phyloP scores from a whole-genome alignment of 2,329 filamentous ascomycete genomes.

The Diaporthe sp. region DNA sequence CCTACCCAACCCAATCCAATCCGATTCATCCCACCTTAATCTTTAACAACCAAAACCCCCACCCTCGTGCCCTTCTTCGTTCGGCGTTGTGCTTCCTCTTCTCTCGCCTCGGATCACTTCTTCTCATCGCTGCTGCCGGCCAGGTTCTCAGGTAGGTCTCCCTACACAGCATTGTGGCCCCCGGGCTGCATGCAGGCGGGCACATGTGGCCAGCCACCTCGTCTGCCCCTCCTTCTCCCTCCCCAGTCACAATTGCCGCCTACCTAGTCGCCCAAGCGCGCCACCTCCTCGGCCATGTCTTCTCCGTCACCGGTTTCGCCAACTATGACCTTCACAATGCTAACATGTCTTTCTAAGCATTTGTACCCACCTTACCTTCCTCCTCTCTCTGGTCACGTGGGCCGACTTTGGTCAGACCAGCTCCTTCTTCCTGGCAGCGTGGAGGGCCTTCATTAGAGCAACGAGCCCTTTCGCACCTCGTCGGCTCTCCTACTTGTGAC shows the following conservation, averaged over 20 bases:
- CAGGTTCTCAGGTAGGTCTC: background rate
- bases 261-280: background rate
- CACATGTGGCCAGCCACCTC: background rate
- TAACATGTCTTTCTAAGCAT: slow-evolving; percentile 5
- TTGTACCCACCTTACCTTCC: background rate
- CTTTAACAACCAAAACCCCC: background rate
- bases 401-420: background rate
- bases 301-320: background rate
- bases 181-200: no score
- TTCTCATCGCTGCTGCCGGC: background rate
- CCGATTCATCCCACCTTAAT: background rate
- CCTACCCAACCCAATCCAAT: background rate
- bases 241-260: background rate
- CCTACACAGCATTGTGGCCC: background rate
- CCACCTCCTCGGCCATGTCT: background rate
- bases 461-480: background rate
- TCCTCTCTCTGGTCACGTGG: background rate
- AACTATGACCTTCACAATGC: slow-evolving; percentile 6
- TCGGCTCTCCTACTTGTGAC: slow-evolving; percentile 2
- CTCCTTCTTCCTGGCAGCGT: background rate
- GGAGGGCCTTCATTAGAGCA: slow-evolving; percentile 8
- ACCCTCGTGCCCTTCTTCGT: background rate
- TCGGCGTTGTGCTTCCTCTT: background rate
- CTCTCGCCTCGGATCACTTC: background rate
- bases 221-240: background rate